A percentile compares a stretch with the other conserved stretches of the same genome.
These are phyloP conservation scores for Plectranthus barbatus DNA, from an alignment of 257 asterid genomes.

Conservation along the genomic window DNA sequence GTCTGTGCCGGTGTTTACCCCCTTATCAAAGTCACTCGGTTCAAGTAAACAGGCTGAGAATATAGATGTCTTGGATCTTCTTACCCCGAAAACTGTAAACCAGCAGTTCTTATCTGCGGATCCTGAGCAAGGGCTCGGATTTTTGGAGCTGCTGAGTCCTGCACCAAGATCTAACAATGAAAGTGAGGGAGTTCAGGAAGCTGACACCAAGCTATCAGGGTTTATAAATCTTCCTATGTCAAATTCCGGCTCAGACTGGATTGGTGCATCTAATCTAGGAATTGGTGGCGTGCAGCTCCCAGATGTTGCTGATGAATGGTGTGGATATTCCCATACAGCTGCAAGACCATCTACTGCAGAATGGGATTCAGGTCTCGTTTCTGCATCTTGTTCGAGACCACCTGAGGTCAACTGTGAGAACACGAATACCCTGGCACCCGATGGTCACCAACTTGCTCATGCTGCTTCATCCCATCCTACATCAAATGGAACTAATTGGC, in stretches of 20 bases:
- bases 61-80: conserved; percentile 19
- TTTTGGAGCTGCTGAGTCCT: conserved; percentile 36
- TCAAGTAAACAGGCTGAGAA: conserved; percentile 18
- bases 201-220: conserved; percentile 29
- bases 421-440: conserved; percentile 19
- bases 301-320: conserved; percentile 46
- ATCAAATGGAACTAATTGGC: conserved; percentile 38
- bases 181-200: conserved; percentile 21
- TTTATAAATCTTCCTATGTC: conserved; percentile 30
- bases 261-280: conserved; percentile 21
- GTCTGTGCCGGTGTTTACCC: conserved; percentile 12
- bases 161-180: conserved; percentile 33
- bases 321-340: conserved; percentile 29
- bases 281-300: conserved; percentile 39
- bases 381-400: conserved; percentile 28
- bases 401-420: conserved; percentile 30
- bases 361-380: conserved; percentile 33
- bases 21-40: conserved; percentile 15
- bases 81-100: conserved; percentile 13
- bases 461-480: conserved; percentile 26
- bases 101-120: conserved; percentile 21
- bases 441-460: conserved; percentile 21
- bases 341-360: conserved; percentile 31
- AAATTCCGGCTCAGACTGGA: conserved; percentile 44
- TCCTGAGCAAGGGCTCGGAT: conserved; percentile 17